Evolutionary conservation across 305 asterid genomes (phyloP).

Genomic region (Fraxinus angustifolia): DNA sequence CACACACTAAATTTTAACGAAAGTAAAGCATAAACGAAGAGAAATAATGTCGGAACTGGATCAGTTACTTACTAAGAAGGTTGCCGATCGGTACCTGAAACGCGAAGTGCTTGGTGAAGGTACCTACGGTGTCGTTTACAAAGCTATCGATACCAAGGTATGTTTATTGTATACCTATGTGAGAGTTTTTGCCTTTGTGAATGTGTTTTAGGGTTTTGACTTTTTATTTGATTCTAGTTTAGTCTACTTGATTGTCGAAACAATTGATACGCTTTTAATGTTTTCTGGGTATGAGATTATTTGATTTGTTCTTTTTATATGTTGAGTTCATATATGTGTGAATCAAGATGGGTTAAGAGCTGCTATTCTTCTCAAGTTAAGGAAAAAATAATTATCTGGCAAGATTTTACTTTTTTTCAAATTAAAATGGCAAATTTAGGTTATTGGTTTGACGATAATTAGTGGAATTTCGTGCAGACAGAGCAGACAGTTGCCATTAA

Average conservation of each 20-base stretch:
- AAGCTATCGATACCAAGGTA: conserved; percentile 84
- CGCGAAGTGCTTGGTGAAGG: conserved; percentile 85
- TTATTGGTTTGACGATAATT: not conserved
- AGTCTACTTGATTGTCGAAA: not conserved
- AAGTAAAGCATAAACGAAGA: not conserved
- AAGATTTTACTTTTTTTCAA: not conserved
- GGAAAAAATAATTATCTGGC: not conserved
- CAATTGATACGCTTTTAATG: not conserved
- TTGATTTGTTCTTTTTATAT: not conserved
- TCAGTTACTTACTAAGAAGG: conserved; percentile 51
- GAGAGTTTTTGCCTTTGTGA: conserved; percentile 3
- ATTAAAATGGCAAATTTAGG: not conserved
- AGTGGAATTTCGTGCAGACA: conserved; percentile 46
- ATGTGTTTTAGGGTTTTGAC: not conserved
- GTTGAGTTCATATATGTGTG: not conserved
- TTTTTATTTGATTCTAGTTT: not conserved
- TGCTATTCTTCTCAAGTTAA: not conserved
- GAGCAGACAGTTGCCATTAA: conserved; percentile 91
- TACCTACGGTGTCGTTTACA: conserved; percentile 82
- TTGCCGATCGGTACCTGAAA: conserved; percentile 84
- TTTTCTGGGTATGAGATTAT: not conserved
- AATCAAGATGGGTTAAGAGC: not conserved
- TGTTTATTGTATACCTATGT: not conserved
- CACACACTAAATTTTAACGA: not conserved
- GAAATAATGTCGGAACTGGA: conserved; percentile 48